Evolutionary conservation across 2,329 filamentous ascomycete species (phyloP), one percentile per base, ranked within the genome.

Genomic region (Fusarium illudens): DNA sequence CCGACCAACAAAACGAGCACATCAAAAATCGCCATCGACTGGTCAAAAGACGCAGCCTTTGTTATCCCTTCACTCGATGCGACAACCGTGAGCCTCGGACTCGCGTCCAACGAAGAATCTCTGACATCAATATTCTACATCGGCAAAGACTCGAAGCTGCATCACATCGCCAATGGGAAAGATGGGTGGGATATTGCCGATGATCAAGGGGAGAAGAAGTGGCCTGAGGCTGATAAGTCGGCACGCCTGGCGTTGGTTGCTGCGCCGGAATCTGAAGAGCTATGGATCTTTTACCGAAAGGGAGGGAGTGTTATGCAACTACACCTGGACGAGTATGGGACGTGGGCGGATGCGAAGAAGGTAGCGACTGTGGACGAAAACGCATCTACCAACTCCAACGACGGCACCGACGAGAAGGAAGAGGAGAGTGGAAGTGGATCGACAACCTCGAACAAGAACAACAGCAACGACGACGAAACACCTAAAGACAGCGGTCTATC

Each of bases 201-300:
- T 3, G 29, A 33, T 1, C 55, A 34, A 0, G 55, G 65, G 2
- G 42, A 57, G 5, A 55, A 55, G 13, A 27, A 62, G 15, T 68
- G 65, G 65, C 65, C 65, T 0, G 19, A 53, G 22, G 57, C 65
- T 4, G 36, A 53, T 3, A 25, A 36, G 9, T 68, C 61, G 2
- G 65, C 42, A 11, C 57, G 57, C 11, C 22, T 68, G 9, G 65
- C 65, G 6, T 36, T 68, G 2, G 50, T 68, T 11, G 68, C 65
- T 5, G 36, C 65, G 0, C 19, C 65, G 11, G 57, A 58, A 4
- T 37, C 65, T 0, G 30, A 65, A 13, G 20, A 62, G 7, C 10
- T 68, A 6, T 68, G 65, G 65, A 25, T 68, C 22, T 68, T 66
- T 34, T 68, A 68, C 4, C 20, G 25, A 7, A 68, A 58, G 15